phyloP scores from a whole-genome alignment of 2,329 filamentous ascomycete species.

The Calonectria crousiana region DNA sequence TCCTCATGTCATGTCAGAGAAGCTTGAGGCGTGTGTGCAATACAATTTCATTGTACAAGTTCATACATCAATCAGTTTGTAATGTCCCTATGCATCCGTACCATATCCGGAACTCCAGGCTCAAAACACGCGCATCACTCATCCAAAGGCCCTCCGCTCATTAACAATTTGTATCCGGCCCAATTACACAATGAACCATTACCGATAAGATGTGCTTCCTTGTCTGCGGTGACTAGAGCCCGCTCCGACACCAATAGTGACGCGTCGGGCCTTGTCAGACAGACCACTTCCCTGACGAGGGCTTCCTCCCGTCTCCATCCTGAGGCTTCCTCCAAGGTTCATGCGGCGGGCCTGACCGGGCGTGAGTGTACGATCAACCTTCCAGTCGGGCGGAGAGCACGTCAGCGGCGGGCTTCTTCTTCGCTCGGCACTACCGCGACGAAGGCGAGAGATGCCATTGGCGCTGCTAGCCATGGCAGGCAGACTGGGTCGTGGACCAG shows the following conservation, averaged over 20 bases:
- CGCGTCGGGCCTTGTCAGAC: constrained; percentile 46
- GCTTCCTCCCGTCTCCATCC: constrained; percentile 45
- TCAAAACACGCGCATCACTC: constrained; percentile 36
- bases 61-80: constrained; percentile 15
- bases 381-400: constrained; percentile 61
- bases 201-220: constrained; percentile 49
- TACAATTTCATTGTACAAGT: constrained; percentile 17
- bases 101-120: constrained; percentile 30
- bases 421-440: constrained; percentile 63
- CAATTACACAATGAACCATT: constrained; percentile 21
- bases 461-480: constrained; percentile 61
- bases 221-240: constrained; percentile 45
- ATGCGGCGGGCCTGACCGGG: constrained; percentile 69
- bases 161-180: constrained; percentile 30
- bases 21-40: neutral
- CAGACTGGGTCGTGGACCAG: constrained; percentile 50
- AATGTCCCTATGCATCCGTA: constrained; percentile 12
- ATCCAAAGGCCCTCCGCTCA: constrained; percentile 33
- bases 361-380: constrained; percentile 58
- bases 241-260: constrained; percentile 53
- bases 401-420: constrained; percentile 65
- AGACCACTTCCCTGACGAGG: constrained; percentile 38
- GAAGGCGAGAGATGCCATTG: constrained; percentile 68
- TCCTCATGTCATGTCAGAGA: neutral
- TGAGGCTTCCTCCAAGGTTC: constrained; percentile 62